These are phyloP conservation scores for Trypanosoma melophagium DNA, from an alignment of 208 protist genomes.

Conservation along the genomic window DNA sequence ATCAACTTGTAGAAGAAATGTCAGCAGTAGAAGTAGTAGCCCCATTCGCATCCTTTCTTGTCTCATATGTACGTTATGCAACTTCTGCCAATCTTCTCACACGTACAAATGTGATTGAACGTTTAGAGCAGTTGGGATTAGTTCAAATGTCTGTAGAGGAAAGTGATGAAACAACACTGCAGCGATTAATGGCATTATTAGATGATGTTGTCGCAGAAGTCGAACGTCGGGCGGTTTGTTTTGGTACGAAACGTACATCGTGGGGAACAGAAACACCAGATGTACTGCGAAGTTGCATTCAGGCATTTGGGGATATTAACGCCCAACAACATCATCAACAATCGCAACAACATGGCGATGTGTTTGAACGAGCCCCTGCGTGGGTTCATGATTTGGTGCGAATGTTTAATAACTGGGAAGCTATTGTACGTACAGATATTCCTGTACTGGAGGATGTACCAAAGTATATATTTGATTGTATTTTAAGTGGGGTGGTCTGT, in stretches of 20 bases:
- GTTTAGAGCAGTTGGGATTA: slow-evolving; percentile 58
- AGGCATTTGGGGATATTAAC: slow-evolving; percentile 54
- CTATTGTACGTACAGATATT: slow-evolving; percentile 78
- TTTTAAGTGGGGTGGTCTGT: slow-evolving; percentile 70
- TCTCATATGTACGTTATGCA: slow-evolving; percentile 73
- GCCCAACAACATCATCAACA: slow-evolving; percentile 14
- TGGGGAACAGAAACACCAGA: slow-evolving; percentile 61
- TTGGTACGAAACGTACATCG: slow-evolving; percentile 38
- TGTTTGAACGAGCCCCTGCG: slow-evolving; percentile 43
- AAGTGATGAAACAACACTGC: slow-evolving; percentile 43
- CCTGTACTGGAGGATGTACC: slow-evolving; percentile 75
- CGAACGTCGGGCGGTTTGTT: slow-evolving; percentile 46
- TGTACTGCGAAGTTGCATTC: slow-evolving; percentile 44
- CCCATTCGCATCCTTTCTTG: slow-evolving; percentile 75
- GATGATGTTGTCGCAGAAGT: slow-evolving; percentile 65
- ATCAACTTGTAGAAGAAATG: slow-evolving; percentile 58
- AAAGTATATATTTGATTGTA: slow-evolving; percentile 79
- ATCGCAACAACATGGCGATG: slow-evolving; percentile 16
- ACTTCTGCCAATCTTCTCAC: slow-evolving; percentile 59
- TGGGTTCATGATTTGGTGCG: slow-evolving; percentile 85
- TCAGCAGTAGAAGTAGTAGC: slow-evolving; percentile 65
- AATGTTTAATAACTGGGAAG: slow-evolving; percentile 88
- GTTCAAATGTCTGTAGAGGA: slow-evolving; percentile 69
- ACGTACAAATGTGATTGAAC: slow-evolving; percentile 64
- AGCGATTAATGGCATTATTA: slow-evolving; percentile 70